Evolutionary conservation across 495 filamentous ascomycete species (phyloP).

Genomic region (Lichina pygmaea): DNA sequence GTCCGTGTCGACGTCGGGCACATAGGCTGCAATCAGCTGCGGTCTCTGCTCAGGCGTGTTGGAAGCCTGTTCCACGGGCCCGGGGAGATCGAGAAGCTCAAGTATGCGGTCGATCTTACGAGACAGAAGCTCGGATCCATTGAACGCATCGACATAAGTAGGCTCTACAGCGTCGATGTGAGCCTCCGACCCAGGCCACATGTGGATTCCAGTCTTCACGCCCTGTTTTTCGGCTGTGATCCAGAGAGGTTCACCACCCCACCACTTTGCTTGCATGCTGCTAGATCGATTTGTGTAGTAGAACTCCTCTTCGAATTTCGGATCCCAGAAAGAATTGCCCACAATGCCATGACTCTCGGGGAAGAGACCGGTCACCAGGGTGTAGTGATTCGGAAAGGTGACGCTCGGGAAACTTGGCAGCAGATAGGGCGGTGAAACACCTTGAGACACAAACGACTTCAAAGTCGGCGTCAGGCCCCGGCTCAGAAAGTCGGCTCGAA

Average conservation of each 20-base stretch:
- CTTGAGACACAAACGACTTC: conserved; percentile 48
- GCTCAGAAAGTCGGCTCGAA: conserved; percentile 82
- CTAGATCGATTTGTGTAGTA: conserved; percentile 49
- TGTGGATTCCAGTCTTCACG: conserved; percentile 61
- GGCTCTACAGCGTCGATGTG: conserved; percentile 41
- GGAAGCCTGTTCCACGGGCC: conserved; percentile 21
- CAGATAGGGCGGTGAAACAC: conserved; percentile 80
- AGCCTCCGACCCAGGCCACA: conserved; percentile 95
- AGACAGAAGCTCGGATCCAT: conserved; percentile 42
- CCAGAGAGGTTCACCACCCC: conserved; percentile 84
- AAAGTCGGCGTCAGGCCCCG: conserved; percentile 64
- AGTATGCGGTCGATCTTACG: conserved; percentile 57
- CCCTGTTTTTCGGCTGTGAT: conserved; percentile 61
- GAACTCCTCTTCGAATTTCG: conserved; percentile 47
- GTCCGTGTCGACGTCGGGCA: conserved; percentile 66
- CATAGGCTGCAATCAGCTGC: conserved; percentile 81
- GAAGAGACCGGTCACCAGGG: conserved; percentile 72
- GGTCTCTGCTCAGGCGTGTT: conserved; percentile 23
- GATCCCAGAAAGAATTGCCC: conserved; percentile 86
- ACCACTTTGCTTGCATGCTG: conserved; percentile 71
- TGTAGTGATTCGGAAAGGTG: conserved; percentile 96
- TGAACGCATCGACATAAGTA: conserved; percentile 56
- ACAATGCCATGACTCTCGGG: conserved; percentile 87
- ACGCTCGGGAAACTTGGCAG: conserved; percentile 81
- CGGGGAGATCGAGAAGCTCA: conserved; percentile 56